phyloP scores from a whole-genome alignment of 805 yeast species.

The Kurtzmaniella fragi region DNA sequence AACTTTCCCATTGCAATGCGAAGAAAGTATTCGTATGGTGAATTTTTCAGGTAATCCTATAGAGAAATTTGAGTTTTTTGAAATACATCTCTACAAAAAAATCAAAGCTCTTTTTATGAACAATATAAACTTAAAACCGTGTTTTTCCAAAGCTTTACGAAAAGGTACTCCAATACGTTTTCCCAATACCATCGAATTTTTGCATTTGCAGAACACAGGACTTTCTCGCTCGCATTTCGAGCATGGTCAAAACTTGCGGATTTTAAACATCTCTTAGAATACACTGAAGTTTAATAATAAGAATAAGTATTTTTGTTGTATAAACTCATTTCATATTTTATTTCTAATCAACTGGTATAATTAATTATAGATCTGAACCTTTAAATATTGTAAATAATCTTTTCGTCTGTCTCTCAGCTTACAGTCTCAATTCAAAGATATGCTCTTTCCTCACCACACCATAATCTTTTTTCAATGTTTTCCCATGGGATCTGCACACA shows the following conservation, averaged over 20 bases:
- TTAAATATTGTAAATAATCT: too few relatives aligned
- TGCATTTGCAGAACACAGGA: conserved; percentile 1
- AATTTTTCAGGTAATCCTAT: conserved; percentile 1
- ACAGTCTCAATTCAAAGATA: too few relatives aligned
- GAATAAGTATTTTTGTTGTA: too few relatives aligned
- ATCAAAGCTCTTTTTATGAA: conserved; percentile 1
- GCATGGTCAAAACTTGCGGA: not conserved
- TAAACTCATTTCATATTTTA: too few relatives aligned
- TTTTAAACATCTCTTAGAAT: not conserved
- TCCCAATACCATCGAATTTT: not conserved
- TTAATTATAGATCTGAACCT: too few relatives aligned
- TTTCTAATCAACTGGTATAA: too few relatives aligned
- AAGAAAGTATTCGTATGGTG: not conserved
- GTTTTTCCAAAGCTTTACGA: not conserved
- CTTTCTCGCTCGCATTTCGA: not conserved
- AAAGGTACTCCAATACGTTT: not conserved
- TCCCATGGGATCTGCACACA: too few relatives aligned
- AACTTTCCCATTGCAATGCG: not conserved
- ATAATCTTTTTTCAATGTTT: too few relatives aligned
- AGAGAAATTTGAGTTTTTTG: not conserved
- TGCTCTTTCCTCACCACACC: too few relatives aligned
- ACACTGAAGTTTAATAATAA: too few relatives aligned
- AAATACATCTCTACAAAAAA: not conserved
- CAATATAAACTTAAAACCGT: not conserved
- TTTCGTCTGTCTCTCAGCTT: too few relatives aligned